Conservation (phyloP, 306 rosid species). For the Medicago ruthenica region DNA sequence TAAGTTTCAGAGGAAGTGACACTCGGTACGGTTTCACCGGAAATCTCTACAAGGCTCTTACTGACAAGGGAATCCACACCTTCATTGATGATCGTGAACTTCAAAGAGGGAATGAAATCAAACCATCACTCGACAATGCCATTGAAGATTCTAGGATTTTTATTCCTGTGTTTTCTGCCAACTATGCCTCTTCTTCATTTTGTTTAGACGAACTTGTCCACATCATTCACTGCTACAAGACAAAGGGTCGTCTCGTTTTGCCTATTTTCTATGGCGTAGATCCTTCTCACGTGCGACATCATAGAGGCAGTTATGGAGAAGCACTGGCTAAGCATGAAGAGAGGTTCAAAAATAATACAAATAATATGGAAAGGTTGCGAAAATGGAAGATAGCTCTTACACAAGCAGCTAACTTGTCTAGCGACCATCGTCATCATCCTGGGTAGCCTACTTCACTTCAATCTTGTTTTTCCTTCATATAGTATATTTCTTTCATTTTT, state of each 20-base stretch:
- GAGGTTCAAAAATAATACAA: background rate
- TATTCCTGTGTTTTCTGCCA: background rate
- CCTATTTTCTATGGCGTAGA: background rate
- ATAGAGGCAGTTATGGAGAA: background rate
- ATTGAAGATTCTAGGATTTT: background rate
- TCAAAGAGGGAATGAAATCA: background rate
- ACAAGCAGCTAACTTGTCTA: background rate
- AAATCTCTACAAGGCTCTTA: too few species aligned
- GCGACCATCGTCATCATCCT: background rate
- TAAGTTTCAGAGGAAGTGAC: background rate
- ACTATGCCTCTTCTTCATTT: background rate
- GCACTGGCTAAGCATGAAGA: background rate
- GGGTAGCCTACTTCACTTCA: background rate
- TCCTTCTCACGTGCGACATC: background rate
- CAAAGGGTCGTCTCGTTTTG: background rate
- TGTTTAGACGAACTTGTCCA: background rate
- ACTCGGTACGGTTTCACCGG: background rate
- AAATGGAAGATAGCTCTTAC: background rate
- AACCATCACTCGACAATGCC: background rate
- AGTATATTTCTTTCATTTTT: too few species aligned
- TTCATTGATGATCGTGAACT: background rate
- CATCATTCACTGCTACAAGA: background rate
- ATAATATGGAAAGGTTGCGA: background rate
- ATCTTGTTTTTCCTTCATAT: too few species aligned
- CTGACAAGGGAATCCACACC: background rate